Base-by-base conservation (phyloP, 106 monocot species). In the Dioscorea zingiberensis region DNA sequence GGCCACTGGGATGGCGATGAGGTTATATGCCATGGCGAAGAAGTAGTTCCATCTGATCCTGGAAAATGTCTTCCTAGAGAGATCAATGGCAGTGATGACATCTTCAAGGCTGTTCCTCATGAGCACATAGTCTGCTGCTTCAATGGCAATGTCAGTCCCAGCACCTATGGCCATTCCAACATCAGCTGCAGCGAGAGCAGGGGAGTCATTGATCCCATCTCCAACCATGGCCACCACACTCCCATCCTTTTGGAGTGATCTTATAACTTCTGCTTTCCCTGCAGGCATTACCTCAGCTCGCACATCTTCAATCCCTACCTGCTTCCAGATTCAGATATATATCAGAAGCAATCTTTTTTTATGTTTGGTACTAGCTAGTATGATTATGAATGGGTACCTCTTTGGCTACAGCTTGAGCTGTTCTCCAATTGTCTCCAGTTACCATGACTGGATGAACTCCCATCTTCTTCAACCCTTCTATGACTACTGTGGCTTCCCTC, bases 141-240 rank as follows among this genome's bases (percentile, higher is more conserved):
- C 94, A 3, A 95, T 79, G 54, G 94, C 94, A 24, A 95, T 83
- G 70, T 95, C 94, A 0, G 94, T 95, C 8, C 94, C 94, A 0
- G 91, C 83, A 11, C 94, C 94, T 18, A 95, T 95, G 10, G 94
- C 94, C 83, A 95, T 95, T 18, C 94, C 94, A 1, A 95, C 83
- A 63, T 95, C 90, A 4, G 95, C 91, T 3, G 84, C 95, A 3
- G 77, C 95, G 1, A 97, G 79, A n/a, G 95, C 95, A 1, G 95
- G 95, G 13, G 95, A 97, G 64, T 97, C 95, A 25, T 97, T 97
- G 60, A 97, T 97, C 27, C 95, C 95, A 21, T 97, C 95, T 1
- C 95, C 95, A 0, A 97, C 88, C 95, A 97, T 97, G 4, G 91
- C 95, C 1, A 97, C 95, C 4, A 77, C 48, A 14, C 74, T 65